Evolutionary conservation across 352 stramenopile genomes (phyloP).

Genomic region (Phytophthora pluvialis): DNA sequence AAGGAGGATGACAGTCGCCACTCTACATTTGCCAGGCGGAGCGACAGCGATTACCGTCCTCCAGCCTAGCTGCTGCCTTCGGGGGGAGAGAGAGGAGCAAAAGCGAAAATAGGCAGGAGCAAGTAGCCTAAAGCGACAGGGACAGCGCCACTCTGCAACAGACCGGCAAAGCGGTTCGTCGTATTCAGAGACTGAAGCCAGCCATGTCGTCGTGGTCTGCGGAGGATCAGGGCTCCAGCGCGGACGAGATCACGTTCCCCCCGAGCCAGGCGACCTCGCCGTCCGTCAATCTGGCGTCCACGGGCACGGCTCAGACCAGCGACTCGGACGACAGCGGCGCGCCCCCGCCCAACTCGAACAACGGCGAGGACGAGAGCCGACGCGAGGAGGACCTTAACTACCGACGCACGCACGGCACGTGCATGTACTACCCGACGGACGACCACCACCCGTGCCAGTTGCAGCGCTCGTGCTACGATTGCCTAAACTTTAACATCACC

Average conservation of each 20-base stretch:
- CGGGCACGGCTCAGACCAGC: not conserved
- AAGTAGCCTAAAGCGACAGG: slow-evolving; percentile 9
- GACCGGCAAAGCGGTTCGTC: not conserved
- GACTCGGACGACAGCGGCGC: slow-evolving; percentile 18
- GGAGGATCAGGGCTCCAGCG: slow-evolving; percentile 20
- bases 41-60: no score
- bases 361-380: slow-evolving; percentile 1
- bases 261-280: slow-evolving; percentile 6
- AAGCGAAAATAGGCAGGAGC: not conserved
- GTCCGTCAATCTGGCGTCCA: slow-evolving; percentile 15
- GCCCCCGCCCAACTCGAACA: slow-evolving; percentile 2
- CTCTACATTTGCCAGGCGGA: slow-evolving; percentile 12
- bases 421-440: slow-evolving; percentile 47
- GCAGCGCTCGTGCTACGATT: slow-evolving; percentile 57
- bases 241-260: slow-evolving; percentile 38
- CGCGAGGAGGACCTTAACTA: slow-evolving; percentile 14
- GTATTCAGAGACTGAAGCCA: not conserved
- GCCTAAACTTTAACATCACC: slow-evolving; percentile 53
- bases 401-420: slow-evolving; percentile 44
- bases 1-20: slow-evolving; percentile 4
- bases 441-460: slow-evolving; percentile 45
- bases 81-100: slow-evolving; percentile 11
- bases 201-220: slow-evolving; percentile 39
- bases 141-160: not conserved
- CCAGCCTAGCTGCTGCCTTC: not conserved